Conservation (phyloP, 352 stramenopile species). For the Phytophthora citricola region DNA sequence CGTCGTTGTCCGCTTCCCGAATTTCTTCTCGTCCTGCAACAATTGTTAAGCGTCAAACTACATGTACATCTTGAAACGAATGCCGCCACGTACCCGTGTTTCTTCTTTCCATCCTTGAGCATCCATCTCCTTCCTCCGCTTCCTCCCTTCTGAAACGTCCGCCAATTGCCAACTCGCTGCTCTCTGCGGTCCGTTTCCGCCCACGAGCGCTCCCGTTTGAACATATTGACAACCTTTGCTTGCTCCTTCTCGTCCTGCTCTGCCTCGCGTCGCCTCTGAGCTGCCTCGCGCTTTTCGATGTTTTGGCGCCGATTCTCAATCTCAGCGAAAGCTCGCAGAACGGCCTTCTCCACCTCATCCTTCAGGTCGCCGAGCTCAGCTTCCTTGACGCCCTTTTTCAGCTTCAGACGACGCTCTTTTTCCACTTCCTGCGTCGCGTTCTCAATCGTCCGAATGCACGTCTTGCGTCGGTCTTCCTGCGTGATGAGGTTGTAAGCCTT, state of each 20-base stretch:
- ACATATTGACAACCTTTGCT: slow-evolving; percentile 65
- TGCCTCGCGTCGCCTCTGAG: slow-evolving; percentile 71
- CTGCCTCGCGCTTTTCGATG: slow-evolving; percentile 74
- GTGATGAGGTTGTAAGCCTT: slow-evolving; percentile 88
- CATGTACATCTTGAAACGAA: not conserved
- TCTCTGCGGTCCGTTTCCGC: slow-evolving; percentile 80
- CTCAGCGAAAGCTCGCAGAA: slow-evolving; percentile 85
- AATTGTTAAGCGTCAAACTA: not conserved
- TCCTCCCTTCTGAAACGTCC: slow-evolving; percentile 78
- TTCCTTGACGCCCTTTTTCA: slow-evolving; percentile 87
- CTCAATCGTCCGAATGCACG: slow-evolving; percentile 79
- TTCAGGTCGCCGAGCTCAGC: slow-evolving; percentile 67
- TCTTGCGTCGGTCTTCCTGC: slow-evolving; percentile 87
- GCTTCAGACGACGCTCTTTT: slow-evolving; percentile 73
- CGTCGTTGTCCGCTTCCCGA: slow-evolving; percentile 71
- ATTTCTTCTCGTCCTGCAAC: slow-evolving; percentile 60
- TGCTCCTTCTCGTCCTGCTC: slow-evolving; percentile 82
- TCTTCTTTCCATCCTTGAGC: slow-evolving; percentile 71
- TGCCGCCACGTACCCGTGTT: slow-evolving; percentile 44
- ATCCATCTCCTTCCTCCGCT: slow-evolving; percentile 69
- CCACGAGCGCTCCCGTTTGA: slow-evolving; percentile 82
- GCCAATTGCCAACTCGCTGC: slow-evolving; percentile 82
- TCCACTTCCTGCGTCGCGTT: slow-evolving; percentile 71
- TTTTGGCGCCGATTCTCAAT: slow-evolving; percentile 83
- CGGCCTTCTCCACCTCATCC: slow-evolving; percentile 74